Conservation (phyloP, 192 early-diverging fungal species). For the Rhizoclosmatium sp. region DNA sequence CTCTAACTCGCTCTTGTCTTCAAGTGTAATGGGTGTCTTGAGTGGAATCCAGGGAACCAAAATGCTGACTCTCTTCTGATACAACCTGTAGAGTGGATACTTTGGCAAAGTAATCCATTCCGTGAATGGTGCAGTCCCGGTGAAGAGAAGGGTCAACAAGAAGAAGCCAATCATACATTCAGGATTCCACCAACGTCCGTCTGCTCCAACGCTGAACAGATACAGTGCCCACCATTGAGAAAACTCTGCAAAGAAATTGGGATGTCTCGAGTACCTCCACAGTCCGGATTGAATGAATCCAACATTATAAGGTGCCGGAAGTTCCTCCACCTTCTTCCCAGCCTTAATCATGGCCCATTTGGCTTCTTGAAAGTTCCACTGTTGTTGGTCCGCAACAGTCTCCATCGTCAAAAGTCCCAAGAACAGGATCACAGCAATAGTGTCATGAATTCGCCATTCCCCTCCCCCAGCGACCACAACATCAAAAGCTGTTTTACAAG, state of each 20-base stretch:
- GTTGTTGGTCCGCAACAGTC: slow-evolving; percentile 81
- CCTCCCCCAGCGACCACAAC: neutral
- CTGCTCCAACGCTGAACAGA: slow-evolving; percentile 63
- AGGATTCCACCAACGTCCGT: slow-evolving; percentile 28
- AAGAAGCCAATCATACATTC: slow-evolving; percentile 54
- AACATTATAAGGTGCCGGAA: slow-evolving; percentile 48
- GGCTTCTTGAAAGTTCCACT: slow-evolving; percentile 69
- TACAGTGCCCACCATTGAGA: slow-evolving; percentile 60
- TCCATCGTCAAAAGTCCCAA: slow-evolving; percentile 62
- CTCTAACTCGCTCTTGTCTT: no score
- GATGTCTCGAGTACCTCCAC: slow-evolving; percentile 79
- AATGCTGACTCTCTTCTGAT: slow-evolving; percentile 16
- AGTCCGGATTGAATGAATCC: slow-evolving; percentile 82
- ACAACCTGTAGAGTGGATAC: slow-evolving; percentile 77
- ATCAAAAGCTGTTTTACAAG: slow-evolving; percentile 44
- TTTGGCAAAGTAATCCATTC: slow-evolving; percentile 67
- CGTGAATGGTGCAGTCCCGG: slow-evolving; percentile 57
- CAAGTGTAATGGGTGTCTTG: neutral
- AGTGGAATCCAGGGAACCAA: slow-evolving; percentile 27
- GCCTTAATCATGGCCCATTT: slow-evolving; percentile 41
- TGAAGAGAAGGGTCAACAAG: slow-evolving; percentile 73
- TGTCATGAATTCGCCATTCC: slow-evolving; percentile 50
- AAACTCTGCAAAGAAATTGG: slow-evolving; percentile 85
- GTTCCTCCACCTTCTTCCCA: slow-evolving; percentile 16
- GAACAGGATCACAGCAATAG: slow-evolving; percentile 52